Conservation (phyloP, 345 rosid genomes). For the Lumnitzera littorea region DNA sequence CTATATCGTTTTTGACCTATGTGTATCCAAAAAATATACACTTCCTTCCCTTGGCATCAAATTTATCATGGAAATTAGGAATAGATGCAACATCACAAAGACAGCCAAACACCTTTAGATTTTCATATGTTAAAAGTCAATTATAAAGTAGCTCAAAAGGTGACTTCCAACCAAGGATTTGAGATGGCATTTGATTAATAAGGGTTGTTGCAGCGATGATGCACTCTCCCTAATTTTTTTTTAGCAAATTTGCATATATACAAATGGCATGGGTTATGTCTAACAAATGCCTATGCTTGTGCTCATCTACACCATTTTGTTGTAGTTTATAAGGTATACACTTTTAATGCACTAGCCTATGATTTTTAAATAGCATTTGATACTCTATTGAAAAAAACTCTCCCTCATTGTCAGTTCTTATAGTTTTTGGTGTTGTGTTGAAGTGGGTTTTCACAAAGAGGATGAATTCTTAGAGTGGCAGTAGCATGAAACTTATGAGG, state of each 20-base stretch:
- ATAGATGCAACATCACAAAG: too few relatives aligned
- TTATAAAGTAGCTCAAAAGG: too few relatives aligned
- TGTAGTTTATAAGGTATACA: not conserved
- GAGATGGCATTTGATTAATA: too few relatives aligned
- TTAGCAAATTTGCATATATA: too few relatives aligned
- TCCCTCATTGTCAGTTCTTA: not conserved
- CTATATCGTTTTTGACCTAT: too few relatives aligned
- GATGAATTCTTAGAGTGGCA: not conserved
- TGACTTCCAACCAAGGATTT: too few relatives aligned
- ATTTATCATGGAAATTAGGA: too few relatives aligned
- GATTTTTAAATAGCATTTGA: not conserved
- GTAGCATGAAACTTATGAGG: not conserved
- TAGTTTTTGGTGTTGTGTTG: not conserved
- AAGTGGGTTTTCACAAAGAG: not conserved
- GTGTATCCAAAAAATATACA: too few relatives aligned
- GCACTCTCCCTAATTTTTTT: not conserved
- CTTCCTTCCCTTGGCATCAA: too few relatives aligned
- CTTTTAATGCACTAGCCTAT: not conserved
- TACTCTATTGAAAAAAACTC: not conserved
- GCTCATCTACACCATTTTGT: not conserved
- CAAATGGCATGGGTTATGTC: not conserved
- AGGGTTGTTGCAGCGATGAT: too few relatives aligned
- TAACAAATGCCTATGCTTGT: not conserved
- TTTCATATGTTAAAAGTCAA: too few relatives aligned
- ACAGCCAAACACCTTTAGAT: too few relatives aligned